Percentiles rank a stretch among this genome's conserved stretches.
Conservation (phyloP, 2,329 filamentous ascomycete genomes). For the Colletotrichum lupini region DNA sequence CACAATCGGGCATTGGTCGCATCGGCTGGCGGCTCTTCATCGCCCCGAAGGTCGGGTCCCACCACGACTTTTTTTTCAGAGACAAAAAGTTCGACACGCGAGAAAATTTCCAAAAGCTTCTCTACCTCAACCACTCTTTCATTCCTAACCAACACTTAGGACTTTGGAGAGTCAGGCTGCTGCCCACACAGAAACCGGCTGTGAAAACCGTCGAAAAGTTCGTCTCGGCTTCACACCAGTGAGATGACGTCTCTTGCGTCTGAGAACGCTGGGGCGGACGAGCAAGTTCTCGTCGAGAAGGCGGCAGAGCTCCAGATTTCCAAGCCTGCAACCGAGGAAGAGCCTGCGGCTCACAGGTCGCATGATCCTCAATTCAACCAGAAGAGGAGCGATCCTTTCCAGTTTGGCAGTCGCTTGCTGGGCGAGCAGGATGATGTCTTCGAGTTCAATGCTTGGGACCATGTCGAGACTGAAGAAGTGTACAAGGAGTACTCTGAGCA, state of each 20-base stretch:
- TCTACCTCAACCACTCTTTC: background rate
- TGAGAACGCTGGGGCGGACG: constrained; percentile 19
- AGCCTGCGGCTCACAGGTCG: constrained; percentile 70
- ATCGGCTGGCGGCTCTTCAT: constrained; percentile 23
- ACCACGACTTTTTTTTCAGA: constrained; percentile 3
- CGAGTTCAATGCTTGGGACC: constrained; percentile 99
- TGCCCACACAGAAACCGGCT: background rate
- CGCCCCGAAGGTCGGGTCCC: constrained; percentile 14
- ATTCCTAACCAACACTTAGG: constrained; percentile 14
- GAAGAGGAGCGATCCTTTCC: constrained; percentile 92
- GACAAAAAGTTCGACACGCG: constrained; percentile 25
- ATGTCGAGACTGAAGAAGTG: constrained; percentile 90
- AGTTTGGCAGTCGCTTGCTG: constrained; percentile 91
- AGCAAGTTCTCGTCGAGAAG: constrained; percentile 39
- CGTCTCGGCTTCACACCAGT: background rate
- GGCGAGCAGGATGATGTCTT: constrained; percentile 90
- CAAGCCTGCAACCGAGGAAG: constrained; percentile 17
- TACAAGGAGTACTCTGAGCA: constrained; percentile 88
- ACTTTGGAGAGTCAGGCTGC: constrained; percentile 7
- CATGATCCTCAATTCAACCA: constrained; percentile 79
- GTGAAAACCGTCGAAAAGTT: background rate
- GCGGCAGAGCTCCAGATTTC: constrained; percentile 39
- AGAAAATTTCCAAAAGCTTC: background rate
- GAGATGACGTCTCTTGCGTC: constrained; percentile 26
- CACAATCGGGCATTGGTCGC: background rate